A percentile compares a stretch with the other conserved stretches of the same genome.
Conservation (phyloP, 1,139 yeast genomes). For the Fermentozyma sake region DNA sequence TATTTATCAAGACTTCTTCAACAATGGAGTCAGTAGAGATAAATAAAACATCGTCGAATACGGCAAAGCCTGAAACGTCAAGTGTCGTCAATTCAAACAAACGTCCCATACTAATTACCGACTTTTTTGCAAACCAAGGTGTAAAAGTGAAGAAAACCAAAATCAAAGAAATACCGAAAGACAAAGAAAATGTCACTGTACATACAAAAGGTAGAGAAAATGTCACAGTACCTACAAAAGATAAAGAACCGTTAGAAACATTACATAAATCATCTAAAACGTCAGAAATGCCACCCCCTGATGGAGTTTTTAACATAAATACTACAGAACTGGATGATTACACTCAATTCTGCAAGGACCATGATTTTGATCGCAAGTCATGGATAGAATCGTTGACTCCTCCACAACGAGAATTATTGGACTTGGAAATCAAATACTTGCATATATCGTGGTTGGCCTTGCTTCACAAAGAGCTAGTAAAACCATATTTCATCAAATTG, state of each 20-base stretch:
- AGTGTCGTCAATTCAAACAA: not conserved
- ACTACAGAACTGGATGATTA: not conserved
- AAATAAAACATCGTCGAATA: too few species aligned
- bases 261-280: not conserved
- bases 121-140: constrained; percentile 7
- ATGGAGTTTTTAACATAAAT: not conserved
- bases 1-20: constrained; percentile 1
- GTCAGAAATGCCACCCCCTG: not conserved
- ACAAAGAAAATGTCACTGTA: not conserved
- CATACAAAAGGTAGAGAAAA: not conserved
- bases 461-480: constrained; percentile 67
- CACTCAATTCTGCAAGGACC: constrained; percentile 1
- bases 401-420: constrained; percentile 52
- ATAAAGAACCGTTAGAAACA: not conserved
- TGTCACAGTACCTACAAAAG: not conserved
- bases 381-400: constrained; percentile 54
- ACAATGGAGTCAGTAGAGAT: constrained; percentile 2
- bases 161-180: not conserved
- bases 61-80: too few species aligned
- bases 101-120: constrained; percentile 11
- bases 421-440: constrained; percentile 64
- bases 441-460: constrained; percentile 76
- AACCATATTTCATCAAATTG: constrained; percentile 78
- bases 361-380: constrained; percentile 41
- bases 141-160: not conserved